A percentile compares a stretch with the other conserved stretches of the same genome.
Conservation (phyloP, 805 yeast species). For the Saturnispora sekii region DNA sequence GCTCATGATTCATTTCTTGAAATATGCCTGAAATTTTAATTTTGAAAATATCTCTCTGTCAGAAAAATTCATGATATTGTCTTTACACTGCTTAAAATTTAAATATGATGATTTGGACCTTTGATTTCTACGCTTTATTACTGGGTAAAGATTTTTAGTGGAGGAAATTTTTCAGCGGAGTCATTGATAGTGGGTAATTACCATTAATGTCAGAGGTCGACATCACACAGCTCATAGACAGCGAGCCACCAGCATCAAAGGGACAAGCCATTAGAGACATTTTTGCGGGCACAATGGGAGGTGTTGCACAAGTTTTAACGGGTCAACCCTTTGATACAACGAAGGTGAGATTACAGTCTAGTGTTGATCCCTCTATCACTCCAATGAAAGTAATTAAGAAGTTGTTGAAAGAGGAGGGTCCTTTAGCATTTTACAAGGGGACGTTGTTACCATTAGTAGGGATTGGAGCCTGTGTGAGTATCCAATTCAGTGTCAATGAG, state of each 20-base stretch:
- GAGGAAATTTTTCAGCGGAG: background rate
- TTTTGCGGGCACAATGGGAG: conserved; percentile 89
- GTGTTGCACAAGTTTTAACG: conserved; percentile 87
- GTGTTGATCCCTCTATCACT: conserved; percentile 54
- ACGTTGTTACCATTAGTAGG: conserved; percentile 90
- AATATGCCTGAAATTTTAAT: too few species aligned
- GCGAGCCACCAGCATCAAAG: conserved; percentile 17
- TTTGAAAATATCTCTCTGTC: too few species aligned
- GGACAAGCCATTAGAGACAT: conserved; percentile 61
- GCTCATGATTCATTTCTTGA: too few species aligned
- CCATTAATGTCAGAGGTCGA: conserved; percentile 21
- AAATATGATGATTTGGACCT: too few species aligned
- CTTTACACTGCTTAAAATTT: too few species aligned
- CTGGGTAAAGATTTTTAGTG: too few species aligned
- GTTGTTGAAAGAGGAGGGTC: conserved; percentile 72
- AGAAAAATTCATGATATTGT: too few species aligned
- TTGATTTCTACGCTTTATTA: too few species aligned
- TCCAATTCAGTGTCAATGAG: conserved; percentile 93
- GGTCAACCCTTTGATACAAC: conserved; percentile 97
- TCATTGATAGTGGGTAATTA: background rate
- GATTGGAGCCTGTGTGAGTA: conserved; percentile 95
- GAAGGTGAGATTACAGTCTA: conserved; percentile 84
- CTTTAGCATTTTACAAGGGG: conserved; percentile 83
- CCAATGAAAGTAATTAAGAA: conserved; percentile 70
- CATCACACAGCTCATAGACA: conserved; percentile 14